Evolutionary conservation across 208 protist genomes (phyloP).

Genomic region (Trypanosoma scelopori): DNA sequence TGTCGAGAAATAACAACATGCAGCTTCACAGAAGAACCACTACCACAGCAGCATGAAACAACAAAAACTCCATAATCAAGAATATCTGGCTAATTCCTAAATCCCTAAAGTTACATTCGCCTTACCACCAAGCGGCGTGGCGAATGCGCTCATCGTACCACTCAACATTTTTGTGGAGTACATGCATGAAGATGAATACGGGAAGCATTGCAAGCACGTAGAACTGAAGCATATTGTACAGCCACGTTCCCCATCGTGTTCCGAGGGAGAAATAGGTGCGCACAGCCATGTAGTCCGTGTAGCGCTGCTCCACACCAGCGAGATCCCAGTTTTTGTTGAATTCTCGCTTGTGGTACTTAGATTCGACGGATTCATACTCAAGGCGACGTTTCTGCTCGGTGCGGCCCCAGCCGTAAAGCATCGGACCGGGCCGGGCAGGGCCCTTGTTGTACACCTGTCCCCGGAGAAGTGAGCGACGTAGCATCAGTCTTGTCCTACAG

Average conservation of each 20-base stretch:
- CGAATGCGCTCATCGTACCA: conserved; percentile 86
- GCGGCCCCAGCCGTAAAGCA: conserved; percentile 89
- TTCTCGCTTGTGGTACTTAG: conserved; percentile 90
- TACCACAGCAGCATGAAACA: not conserved
- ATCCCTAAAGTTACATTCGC: not conserved
- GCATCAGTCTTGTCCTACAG: conserved; percentile 34
- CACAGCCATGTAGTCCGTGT: conserved; percentile 89
- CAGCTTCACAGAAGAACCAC: no score
- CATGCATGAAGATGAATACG: conserved; percentile 80
- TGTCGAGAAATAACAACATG: no score
- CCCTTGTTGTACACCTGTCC: conserved; percentile 73
- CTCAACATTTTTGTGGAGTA: conserved; percentile 78
- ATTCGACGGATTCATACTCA: conserved; percentile 90
- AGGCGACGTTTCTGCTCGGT: conserved; percentile 90
- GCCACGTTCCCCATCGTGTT: conserved; percentile 86
- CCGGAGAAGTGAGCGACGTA: conserved; percentile 65
- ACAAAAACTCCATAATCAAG: not conserved
- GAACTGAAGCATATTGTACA: conserved; percentile 89
- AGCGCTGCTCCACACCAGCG: conserved; percentile 85
- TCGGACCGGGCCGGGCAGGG: conserved; percentile 80
- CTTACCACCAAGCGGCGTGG: conserved; percentile 87
- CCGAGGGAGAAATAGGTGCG: conserved; percentile 89
- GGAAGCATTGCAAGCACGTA: conserved; percentile 86
- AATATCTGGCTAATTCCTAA: conserved; percentile 10
- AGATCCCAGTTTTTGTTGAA: conserved; percentile 92